Percentiles rank a stretch among this genome's conserved stretches.
Evolutionary conservation across 257 asterid species (phyloP).

Genomic region (Verbascum thapsus): DNA sequence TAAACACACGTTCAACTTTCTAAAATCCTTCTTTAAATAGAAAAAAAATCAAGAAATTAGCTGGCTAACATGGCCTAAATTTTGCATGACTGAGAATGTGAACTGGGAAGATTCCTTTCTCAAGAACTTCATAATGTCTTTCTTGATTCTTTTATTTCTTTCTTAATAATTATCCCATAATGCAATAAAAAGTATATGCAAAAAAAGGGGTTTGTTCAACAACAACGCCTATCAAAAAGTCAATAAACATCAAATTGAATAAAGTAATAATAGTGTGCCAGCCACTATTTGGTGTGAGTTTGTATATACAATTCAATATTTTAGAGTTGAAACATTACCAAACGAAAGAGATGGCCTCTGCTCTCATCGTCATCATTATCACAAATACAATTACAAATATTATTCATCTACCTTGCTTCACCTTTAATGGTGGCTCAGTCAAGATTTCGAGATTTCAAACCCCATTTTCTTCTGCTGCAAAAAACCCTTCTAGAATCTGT

Average conservation of each 20-base stretch:
- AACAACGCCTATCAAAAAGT: conserved; percentile 36
- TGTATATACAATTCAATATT: conserved; percentile 37
- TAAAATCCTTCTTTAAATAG: too few species aligned
- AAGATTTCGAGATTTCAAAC: conserved; percentile 32
- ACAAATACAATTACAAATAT: conserved; percentile 33
- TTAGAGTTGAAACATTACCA: conserved; percentile 31
- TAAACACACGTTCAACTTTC: too few species aligned
- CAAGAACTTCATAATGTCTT: background rate
- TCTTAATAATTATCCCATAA: background rate
- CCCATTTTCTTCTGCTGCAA: conserved; percentile 22
- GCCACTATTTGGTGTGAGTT: conserved; percentile 29
- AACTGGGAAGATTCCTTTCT: too few species aligned
- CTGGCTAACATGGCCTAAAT: too few species aligned
- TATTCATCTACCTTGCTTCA: conserved; percentile 27
- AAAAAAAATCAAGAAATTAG: too few species aligned
- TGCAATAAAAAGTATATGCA: background rate
- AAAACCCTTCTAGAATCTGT: conserved; percentile 20
- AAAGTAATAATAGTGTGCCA: conserved; percentile 27
- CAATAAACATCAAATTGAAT: conserved; percentile 30
- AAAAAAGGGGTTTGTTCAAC: conserved; percentile 34
- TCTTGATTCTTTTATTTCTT: background rate
- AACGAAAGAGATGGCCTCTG: conserved; percentile 49
- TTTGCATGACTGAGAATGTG: too few species aligned
- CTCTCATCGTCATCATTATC: conserved; percentile 41
- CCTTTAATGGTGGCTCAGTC: conserved; percentile 48